These are phyloP conservation scores for Bondarzewia mesenterica DNA, from an alignment of 1,284 basidiomycete species.

Conservation along the genomic window DNA sequence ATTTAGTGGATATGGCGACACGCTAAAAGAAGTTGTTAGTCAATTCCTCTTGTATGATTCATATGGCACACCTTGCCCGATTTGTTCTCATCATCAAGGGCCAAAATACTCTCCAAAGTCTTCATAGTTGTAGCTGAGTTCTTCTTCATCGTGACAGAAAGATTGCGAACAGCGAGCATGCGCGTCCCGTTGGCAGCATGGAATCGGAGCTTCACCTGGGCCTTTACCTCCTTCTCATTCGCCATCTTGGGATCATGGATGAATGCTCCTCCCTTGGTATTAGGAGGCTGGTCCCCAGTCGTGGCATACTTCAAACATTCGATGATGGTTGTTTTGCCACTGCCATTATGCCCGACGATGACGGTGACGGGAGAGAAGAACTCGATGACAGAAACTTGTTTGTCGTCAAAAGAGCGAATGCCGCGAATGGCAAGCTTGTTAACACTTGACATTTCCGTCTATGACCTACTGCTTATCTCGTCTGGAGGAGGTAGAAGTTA, in stretches of 20 bases:
- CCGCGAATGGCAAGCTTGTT: conserved; percentile 86
- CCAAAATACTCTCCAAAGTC: conserved; percentile 90
- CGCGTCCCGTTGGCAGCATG: conserved; percentile 79
- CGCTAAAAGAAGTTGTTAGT: neutral
- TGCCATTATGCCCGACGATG: conserved; percentile 98
- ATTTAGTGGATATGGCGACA: conserved; percentile 84
- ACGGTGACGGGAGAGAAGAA: conserved; percentile 98
- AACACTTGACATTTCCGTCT: conserved; percentile 63
- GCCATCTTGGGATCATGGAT: conserved; percentile 99
- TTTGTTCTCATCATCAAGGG: conserved; percentile 65
- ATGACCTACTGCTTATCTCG: no score
- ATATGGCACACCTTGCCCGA: conserved; percentile 61
- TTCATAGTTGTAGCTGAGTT: conserved; percentile 88
- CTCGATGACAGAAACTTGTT: conserved; percentile 89
- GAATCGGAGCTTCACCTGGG: conserved; percentile 94
- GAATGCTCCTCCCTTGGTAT: conserved; percentile 96
- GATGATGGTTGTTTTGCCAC: conserved; percentile 98
- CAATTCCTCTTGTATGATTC: neutral
- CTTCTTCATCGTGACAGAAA: conserved; percentile 94
- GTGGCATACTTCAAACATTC: conserved; percentile 99
- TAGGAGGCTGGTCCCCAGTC: conserved; percentile 95
- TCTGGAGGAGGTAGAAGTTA: no score
- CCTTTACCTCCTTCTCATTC: conserved; percentile 97
- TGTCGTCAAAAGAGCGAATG: conserved; percentile 92
- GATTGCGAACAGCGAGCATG: conserved; percentile 91